A percentile compares a stretch with the other conserved stretches of the same genome.
Conservation (phyloP, 2,329 filamentous ascomycete genomes). For the Diaporthe helianthi region DNA sequence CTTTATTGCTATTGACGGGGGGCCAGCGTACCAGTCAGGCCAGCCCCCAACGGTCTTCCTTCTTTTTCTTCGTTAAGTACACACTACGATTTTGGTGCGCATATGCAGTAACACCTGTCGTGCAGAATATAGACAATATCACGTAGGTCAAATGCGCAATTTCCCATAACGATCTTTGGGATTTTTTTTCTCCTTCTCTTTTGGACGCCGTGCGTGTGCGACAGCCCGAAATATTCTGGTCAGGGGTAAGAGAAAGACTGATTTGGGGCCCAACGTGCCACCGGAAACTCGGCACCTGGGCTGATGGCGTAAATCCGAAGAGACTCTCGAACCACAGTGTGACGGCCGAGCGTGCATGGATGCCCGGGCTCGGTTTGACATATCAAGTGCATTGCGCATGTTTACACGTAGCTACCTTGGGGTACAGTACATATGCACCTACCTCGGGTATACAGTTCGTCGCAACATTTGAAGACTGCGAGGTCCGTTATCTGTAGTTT, state of each 20-base stretch:
- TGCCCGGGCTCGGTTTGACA: constrained; percentile 17
- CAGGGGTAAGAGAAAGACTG: constrained; percentile 1
- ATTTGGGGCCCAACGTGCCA: neutral
- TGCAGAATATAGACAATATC: constrained; percentile 12
- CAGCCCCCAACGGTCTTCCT: neutral
- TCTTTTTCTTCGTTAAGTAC: neutral
- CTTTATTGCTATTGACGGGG: neutral
- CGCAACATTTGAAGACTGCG: neutral
- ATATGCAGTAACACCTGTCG: constrained; percentile 17
- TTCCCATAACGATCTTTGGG: neutral
- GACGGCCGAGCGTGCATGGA: constrained; percentile 4
- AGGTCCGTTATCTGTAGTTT: no score
- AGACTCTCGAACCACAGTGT: neutral
- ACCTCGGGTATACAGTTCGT: constrained; percentile 10
- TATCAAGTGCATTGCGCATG: constrained; percentile 14
- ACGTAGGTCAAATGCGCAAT: neutral
- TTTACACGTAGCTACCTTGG: no score
- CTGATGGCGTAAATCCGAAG: neutral
- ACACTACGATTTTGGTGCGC: constrained; percentile 9
- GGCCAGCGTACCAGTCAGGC: neutral
- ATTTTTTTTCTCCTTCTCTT: neutral
- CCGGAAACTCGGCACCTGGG: neutral
- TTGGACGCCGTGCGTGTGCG: neutral
- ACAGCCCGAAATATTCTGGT: neutral
- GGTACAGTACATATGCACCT: no score